Percentiles rank a stretch among this genome's conserved stretches.
Evolutionary conservation across 306 rosid genomes (phyloP).

Genomic region (Rubus parviflorus): DNA sequence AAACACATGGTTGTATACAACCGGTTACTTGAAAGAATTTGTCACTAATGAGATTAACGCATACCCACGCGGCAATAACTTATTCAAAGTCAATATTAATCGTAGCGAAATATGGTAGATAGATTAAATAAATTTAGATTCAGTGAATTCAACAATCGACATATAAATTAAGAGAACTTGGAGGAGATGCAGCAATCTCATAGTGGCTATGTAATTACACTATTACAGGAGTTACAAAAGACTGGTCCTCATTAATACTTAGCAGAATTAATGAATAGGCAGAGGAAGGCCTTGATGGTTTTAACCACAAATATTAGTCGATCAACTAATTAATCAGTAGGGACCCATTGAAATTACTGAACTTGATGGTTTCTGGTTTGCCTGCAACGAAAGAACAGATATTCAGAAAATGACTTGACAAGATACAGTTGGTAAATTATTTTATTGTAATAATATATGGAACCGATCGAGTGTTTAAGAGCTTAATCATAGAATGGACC

Average conservation of each 20-base stretch:
- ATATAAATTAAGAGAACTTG: neutral
- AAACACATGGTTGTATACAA: no score
- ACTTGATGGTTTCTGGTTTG: neutral
- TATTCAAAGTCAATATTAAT: no score
- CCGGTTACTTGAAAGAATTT: no score
- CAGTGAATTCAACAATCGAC: no score
- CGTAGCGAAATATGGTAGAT: no score
- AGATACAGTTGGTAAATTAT: neutral
- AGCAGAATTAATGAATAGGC: neutral
- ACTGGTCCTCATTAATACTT: neutral
- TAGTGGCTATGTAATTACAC: neutral
- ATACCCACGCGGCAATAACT: no score
- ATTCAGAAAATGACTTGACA: neutral
- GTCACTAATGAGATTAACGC: no score
- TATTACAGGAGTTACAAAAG: no score
- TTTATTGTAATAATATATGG: no score
- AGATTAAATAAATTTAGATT: no score
- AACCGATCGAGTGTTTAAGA: neutral
- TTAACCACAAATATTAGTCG: no score
- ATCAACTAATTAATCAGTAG: neutral
- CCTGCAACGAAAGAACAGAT: neutral
- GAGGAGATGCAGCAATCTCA: neutral
- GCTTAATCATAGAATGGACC: neutral
- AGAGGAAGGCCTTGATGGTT: neutral
- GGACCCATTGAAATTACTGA: neutral